A percentile compares a stretch with the other conserved stretches of the same genome.
These are phyloP conservation scores for Apiosordaria backusii DNA, from an alignment of 495 filamentous ascomycete genomes.

Conservation along the genomic window DNA sequence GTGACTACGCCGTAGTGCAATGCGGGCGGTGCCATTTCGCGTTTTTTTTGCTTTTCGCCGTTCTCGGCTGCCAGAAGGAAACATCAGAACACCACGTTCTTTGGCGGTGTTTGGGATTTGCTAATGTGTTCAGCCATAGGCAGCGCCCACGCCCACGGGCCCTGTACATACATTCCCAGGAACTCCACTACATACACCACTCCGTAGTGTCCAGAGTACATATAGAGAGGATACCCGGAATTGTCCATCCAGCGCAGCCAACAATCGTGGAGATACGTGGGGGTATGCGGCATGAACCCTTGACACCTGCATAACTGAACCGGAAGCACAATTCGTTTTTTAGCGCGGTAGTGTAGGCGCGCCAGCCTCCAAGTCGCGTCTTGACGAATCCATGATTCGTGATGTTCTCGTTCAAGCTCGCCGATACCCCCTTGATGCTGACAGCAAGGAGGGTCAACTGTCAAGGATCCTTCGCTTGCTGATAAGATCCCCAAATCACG, in stretches of 20 bases:
- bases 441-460: background rate
- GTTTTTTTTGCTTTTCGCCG: no score
- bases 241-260: background rate
- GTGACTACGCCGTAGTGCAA: background rate
- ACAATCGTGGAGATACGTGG: background rate
- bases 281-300: conserved; percentile 4
- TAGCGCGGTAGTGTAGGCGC: background rate
- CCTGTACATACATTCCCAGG: no score
- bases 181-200: no score
- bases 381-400: background rate
- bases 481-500: conserved; percentile 4
- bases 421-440: background rate
- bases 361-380: background rate
- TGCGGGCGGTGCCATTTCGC: no score
- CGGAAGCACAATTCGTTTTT: background rate
- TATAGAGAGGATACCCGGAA: background rate
- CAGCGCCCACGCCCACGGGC: no score
- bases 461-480: background rate
- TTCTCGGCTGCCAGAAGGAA: no score
- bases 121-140: no score
- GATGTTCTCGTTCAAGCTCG: background rate
- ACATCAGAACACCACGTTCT: background rate
- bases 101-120: no score
- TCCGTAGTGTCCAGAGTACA: no score
- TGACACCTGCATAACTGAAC: background rate